Conservation (phyloP, 192 early-diverging fungal species). For the Coemansia sp. region DNA sequence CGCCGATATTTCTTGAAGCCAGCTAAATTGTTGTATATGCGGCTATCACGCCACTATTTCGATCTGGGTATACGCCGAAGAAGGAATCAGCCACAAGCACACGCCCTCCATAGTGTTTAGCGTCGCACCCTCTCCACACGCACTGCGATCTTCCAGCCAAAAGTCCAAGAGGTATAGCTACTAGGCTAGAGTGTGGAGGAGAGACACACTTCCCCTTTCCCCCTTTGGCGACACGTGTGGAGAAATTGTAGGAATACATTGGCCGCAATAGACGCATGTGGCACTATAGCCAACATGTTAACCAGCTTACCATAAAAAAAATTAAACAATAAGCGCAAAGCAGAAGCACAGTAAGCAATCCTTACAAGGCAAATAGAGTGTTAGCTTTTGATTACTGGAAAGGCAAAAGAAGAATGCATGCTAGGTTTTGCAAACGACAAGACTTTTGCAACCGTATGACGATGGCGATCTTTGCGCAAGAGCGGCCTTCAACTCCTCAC, state of each 20-base stretch:
- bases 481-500: neutral
- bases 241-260: neutral
- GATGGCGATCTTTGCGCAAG: neutral
- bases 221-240: neutral
- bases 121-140: neutral
- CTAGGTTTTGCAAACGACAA: neutral
- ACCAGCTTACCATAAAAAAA: neutral
- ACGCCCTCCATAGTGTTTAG: neutral
- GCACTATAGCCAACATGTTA: neutral
- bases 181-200: slow-evolving; percentile 1
- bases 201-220: neutral
- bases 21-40: neutral
- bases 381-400: neutral
- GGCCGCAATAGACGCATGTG: slow-evolving; percentile 1
- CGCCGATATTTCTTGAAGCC: neutral
- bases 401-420: neutral
- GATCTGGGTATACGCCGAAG: neutral
- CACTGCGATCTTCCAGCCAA: neutral
- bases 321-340: neutral
- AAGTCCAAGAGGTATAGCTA: neutral
- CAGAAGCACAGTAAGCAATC: neutral
- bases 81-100: slow-evolving; percentile 1
- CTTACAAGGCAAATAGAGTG: neutral
- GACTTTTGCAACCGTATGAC: neutral
- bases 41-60: slow-evolving; percentile 1